phyloP scores from a whole-genome alignment of 768 basidiomycete species.

The Amanita pallidorosea region DNA sequence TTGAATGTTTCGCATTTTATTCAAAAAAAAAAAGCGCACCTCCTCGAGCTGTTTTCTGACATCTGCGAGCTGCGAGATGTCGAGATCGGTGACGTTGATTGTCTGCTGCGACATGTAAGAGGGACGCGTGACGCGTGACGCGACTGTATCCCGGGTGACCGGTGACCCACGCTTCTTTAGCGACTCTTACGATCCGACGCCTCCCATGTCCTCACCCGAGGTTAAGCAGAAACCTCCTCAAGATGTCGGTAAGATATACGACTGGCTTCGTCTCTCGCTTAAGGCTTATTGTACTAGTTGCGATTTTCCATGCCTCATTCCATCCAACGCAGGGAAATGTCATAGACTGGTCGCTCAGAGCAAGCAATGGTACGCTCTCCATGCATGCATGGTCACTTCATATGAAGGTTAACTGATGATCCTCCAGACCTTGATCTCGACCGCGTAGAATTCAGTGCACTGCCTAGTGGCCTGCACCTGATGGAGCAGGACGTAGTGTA shows the following conservation, averaged over 20 bases:
- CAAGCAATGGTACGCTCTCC: constrained; percentile 44
- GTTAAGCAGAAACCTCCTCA: constrained; percentile 20
- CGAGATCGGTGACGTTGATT: constrained; percentile 74
- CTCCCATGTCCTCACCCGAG: constrained; percentile 13
- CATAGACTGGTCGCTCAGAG: constrained; percentile 70
- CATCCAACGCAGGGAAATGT: constrained; percentile 76
- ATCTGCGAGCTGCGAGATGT: constrained; percentile 77
- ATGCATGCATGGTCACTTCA: background rate
- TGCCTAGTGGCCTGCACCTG: constrained; percentile 75
- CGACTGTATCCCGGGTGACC: constrained; percentile 1
- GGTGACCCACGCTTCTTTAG: constrained; percentile 1
- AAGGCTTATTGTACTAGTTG: constrained; percentile 32
- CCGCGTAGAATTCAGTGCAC: constrained; percentile 67
- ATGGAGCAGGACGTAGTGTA: constrained; percentile 76
- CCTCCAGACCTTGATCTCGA: constrained; percentile 51
- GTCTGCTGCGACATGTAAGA: constrained; percentile 36
- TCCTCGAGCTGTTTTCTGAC: constrained; percentile 91
- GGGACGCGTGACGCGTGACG: constrained; percentile 1
- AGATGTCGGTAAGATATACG: constrained; percentile 34
- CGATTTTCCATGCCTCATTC: constrained; percentile 78
- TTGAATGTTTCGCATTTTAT: background rate
- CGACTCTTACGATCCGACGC: constrained; percentile 2
- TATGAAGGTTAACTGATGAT: background rate
- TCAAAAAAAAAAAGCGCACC: constrained; percentile 25
- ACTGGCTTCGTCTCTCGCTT: background rate